A percentile compares a stretch with the other conserved stretches of the same genome.
Evolutionary conservation across 1,139 yeast species (phyloP).

Genomic region (Yamadazyma membranifaciens): DNA sequence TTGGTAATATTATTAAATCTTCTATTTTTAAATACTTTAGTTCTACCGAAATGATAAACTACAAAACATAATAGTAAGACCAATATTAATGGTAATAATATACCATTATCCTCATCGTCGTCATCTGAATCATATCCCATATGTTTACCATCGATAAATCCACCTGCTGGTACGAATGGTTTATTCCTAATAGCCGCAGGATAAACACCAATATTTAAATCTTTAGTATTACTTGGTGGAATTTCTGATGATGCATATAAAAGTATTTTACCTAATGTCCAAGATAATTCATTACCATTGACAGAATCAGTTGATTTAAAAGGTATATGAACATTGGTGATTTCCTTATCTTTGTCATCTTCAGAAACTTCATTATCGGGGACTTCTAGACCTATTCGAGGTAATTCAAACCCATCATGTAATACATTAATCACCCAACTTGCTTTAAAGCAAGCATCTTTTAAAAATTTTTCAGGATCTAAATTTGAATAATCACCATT

Average conservation of each 20-base stretch:
- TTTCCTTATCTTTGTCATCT: slow-evolving; percentile 22
- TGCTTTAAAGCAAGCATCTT: slow-evolving; percentile 77
- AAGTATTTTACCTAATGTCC: slow-evolving; percentile 65
- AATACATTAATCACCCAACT: slow-evolving; percentile 75
- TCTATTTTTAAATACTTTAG: slow-evolving; percentile 13
- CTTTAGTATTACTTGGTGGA: slow-evolving; percentile 21
- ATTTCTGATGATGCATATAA: slow-evolving; percentile 59
- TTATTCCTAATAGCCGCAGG: slow-evolving; percentile 52
- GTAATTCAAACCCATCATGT: slow-evolving; percentile 78
- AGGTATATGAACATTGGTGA: slow-evolving; percentile 45
- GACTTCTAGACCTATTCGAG: slow-evolving; percentile 56
- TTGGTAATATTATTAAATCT: slow-evolving; percentile 16
- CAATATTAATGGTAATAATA: slow-evolving; percentile 14
- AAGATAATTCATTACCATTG: slow-evolving; percentile 59
- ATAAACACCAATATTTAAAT: slow-evolving; percentile 44
- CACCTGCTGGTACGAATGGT: slow-evolving; percentile 38
- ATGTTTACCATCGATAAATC: slow-evolving; percentile 8
- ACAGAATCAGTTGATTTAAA: slow-evolving; percentile 62
- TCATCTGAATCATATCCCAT: slow-evolving; percentile 19
- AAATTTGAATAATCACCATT: slow-evolving; percentile 51
- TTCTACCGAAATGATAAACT: slow-evolving; percentile 9
- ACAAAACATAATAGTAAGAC: slow-evolving; percentile 18
- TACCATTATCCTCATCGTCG: slow-evolving; percentile 21
- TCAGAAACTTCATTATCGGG: slow-evolving; percentile 18
- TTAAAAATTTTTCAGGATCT: slow-evolving; percentile 46